phyloP scores from a whole-genome alignment of 208 protist genomes.

The Trypanosoma theileri region DNA sequence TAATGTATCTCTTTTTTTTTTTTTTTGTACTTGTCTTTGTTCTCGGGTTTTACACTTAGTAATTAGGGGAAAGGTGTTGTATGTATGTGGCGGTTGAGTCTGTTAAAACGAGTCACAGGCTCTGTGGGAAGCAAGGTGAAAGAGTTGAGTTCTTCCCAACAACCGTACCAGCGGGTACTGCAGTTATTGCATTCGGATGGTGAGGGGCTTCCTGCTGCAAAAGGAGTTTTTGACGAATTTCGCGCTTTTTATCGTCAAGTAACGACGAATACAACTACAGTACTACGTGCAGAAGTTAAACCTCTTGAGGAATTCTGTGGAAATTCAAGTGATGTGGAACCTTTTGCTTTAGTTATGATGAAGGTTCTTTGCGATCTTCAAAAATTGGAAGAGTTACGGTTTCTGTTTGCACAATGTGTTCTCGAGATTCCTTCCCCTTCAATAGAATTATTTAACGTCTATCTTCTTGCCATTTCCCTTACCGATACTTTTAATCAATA shows the following conservation, averaged over 20 bases:
- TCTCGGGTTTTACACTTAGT: background rate
- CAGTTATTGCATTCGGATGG: constrained; percentile 53
- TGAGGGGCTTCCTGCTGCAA: constrained; percentile 60
- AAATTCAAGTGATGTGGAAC: constrained; percentile 53
- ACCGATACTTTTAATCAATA: constrained; percentile 86
- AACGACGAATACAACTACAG: background rate
- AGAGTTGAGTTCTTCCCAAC: background rate
- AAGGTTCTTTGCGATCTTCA: constrained; percentile 88
- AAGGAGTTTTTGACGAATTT: constrained; percentile 75
- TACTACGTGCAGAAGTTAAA: constrained; percentile 17
- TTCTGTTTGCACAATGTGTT: constrained; percentile 87
- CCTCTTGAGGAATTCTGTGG: constrained; percentile 80
- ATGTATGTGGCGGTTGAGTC: constrained; percentile 20
- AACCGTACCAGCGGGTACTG: constrained; percentile 65
- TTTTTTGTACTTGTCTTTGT: background rate
- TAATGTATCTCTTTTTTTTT: background rate
- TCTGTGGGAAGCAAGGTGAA: constrained; percentile 1
- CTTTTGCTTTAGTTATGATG: constrained; percentile 73
- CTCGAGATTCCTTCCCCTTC: constrained; percentile 59
- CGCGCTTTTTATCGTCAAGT: constrained; percentile 51
- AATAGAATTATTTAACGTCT: constrained; percentile 86
- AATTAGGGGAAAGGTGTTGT: background rate
- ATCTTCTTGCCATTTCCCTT: constrained; percentile 80
- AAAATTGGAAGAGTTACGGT: constrained; percentile 81
- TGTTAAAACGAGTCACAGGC: constrained; percentile 11